These are phyloP conservation scores for Lactifluus hygrophoroides DNA, from an alignment of 768 basidiomycete species.

Conservation along the genomic window DNA sequence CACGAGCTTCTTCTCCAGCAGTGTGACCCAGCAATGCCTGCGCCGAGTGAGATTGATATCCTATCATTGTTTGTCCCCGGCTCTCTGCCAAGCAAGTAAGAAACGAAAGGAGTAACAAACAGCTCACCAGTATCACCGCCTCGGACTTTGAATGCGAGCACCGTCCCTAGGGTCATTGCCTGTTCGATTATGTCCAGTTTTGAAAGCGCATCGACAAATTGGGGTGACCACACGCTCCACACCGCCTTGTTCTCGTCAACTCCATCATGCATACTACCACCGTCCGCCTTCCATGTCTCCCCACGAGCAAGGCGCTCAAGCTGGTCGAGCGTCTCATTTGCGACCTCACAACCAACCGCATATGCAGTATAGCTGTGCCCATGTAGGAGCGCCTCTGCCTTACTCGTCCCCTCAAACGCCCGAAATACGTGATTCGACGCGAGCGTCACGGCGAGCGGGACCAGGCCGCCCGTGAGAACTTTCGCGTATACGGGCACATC, in stretches of 20 bases:
- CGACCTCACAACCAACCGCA: slow-evolving; percentile 87
- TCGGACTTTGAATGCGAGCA: slow-evolving; percentile 69
- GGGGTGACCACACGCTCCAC: slow-evolving; percentile 87
- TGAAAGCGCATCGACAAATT: slow-evolving; percentile 61
- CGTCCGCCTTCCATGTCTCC: slow-evolving; percentile 52
- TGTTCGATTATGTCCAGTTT: slow-evolving; percentile 49
- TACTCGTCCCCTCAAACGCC: slow-evolving; percentile 65
- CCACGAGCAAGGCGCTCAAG: slow-evolving; percentile 43
- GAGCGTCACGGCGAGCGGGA: slow-evolving; percentile 81
- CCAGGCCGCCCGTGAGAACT: slow-evolving; percentile 84
- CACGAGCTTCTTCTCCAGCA: slow-evolving; percentile 24
- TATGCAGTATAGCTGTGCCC: slow-evolving; percentile 97
- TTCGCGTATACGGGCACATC: slow-evolving; percentile 93
- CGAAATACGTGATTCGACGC: slow-evolving; percentile 73
- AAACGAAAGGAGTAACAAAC: too few relatives aligned
- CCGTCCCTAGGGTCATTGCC: slow-evolving; percentile 81
- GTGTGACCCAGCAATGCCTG: slow-evolving; percentile 27
- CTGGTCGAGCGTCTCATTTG: slow-evolving; percentile 65
- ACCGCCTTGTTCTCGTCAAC: slow-evolving; percentile 25
- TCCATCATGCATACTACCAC: slow-evolving; percentile 44
- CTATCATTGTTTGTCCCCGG: slow-evolving; percentile 23
- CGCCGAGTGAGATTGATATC: slow-evolving; percentile 54
- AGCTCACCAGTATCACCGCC: slow-evolving; percentile 46
- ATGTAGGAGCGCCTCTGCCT: slow-evolving; percentile 82
- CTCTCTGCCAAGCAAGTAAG: neutral